Base-by-base conservation (phyloP, 345 rosid species). In the Boechera divaricarpa region DNA sequence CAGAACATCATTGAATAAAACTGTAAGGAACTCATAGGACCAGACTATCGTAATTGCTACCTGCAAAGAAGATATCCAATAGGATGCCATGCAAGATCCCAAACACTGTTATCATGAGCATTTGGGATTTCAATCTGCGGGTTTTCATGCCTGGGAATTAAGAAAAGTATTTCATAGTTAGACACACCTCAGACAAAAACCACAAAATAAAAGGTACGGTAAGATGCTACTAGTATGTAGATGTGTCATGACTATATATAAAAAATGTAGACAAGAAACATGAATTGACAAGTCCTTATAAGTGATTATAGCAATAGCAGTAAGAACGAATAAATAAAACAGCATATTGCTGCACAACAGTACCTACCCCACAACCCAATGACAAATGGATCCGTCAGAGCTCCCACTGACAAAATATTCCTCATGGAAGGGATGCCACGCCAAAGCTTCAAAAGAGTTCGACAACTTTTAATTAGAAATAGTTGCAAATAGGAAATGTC, bases 81-180 rank as follows among this genome's bases (percentile, higher is more conserved):
- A 70, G 99, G 99, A 86, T 95, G 99, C 99, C 98, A 92, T 38
- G 96, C 89, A 69, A 95, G 89, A 86, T 92, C 97, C 97, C 97
- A 95, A 45, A 95, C 97, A 78, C 94, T 87, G 80, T 86, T 88
- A 77, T 91, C 99, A 83, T 95, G 99, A 26, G 97, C 97, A 79
- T 73, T 86, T 12, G 86, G 47, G 72, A 90, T 89, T 83, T 95
- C 98, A 82, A 87, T 84, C 85, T 92, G 97, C 33, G 98, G 99
- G 67, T 87, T 88, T 84, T 89, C 99, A 87, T 91, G 97, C 85
- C 99, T 91, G 94, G 16, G 62, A 59, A 82, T 60, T 59, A 72
- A 45, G 65, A 80, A 36, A 68, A 42, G 10, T 41, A 49, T 29
- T 59, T 63, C 63, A 61, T 51, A 33, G 52, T 78, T 73, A 75